These are phyloP conservation scores for Cardamine chenopodiifolia DNA, from an alignment of 345 rosid species.

Conservation along the genomic window DNA sequence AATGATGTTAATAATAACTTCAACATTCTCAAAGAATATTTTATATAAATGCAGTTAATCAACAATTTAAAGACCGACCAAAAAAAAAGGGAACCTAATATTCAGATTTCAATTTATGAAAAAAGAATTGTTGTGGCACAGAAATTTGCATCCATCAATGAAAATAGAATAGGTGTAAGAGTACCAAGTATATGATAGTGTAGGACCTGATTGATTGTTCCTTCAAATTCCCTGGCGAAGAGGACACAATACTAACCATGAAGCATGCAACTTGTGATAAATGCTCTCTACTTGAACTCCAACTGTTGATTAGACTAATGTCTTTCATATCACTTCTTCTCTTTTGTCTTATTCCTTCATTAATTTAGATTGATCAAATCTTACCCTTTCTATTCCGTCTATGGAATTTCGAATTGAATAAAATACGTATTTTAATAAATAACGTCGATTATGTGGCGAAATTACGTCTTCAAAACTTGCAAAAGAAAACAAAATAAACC, in stretches of 20 bases:
- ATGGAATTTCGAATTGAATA: neutral
- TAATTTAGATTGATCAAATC: neutral
- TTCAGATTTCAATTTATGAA: neutral
- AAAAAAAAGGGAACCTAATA: neutral
- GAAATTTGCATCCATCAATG: conserved; percentile 5
- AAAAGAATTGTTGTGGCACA: too few species aligned
- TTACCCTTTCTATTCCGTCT: conserved; percentile 24
- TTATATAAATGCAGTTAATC: neutral
- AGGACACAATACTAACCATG: conserved; percentile 44
- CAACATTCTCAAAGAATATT: neutral
- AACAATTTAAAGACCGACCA: neutral
- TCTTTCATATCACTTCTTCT: conserved; percentile 23
- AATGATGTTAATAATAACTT: neutral
- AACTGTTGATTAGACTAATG: conserved; percentile 24
- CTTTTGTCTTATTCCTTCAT: conserved; percentile 36
- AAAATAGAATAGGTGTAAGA: conserved; percentile 25
- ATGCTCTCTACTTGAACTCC: conserved; percentile 37
- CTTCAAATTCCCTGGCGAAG: conserved; percentile 32
- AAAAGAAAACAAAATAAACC: neutral
- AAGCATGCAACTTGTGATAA: conserved; percentile 37
- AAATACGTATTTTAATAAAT: neutral
- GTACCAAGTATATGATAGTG: conserved; percentile 42
- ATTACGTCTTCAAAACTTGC: neutral
- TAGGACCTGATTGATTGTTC: conserved; percentile 34
- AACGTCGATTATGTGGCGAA: neutral